A percentile compares a stretch with the other conserved stretches of the same genome.
These are phyloP conservation scores for Raffaelea albimanens DNA, from an alignment of 2,329 filamentous ascomycete species.

Conservation along the genomic window DNA sequence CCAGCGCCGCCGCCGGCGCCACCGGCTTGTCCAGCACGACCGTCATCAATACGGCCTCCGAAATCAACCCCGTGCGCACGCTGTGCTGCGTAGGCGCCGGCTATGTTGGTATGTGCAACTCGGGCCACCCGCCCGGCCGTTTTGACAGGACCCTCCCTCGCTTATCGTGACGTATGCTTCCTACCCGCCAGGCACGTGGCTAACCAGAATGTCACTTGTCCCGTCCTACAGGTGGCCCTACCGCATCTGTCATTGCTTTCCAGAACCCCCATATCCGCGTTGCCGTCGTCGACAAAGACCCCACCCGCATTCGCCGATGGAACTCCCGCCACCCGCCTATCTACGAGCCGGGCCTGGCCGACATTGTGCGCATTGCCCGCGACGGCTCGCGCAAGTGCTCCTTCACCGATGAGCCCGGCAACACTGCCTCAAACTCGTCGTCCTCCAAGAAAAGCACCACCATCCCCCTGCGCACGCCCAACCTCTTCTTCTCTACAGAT, in stretches of 20 bases:
- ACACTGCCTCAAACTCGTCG: conserved; percentile 15
- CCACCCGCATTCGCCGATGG: conserved; percentile 59
- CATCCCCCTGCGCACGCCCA: conserved; percentile 42
- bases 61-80: conserved; percentile 32
- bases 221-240: conserved; percentile 52
- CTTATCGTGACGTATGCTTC: not conserved
- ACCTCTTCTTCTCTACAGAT: conserved; percentile 66
- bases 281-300: conserved; percentile 65
- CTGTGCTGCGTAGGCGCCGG: conserved; percentile 69
- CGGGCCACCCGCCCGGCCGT: not conserved
- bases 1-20: not conserved
- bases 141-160: not conserved
- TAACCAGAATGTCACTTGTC: not conserved
- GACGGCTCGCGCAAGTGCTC: conserved; percentile 41
- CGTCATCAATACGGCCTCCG: conserved; percentile 6
- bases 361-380: conserved; percentile 57
- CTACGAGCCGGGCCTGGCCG: conserved; percentile 61
- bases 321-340: conserved; percentile 65
- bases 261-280: conserved; percentile 63
- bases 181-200: not conserved
- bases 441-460: conserved; percentile 18
- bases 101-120: conserved; percentile 51
- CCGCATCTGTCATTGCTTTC: conserved; percentile 63
- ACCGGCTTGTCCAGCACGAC: conserved; percentile 7
- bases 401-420: conserved; percentile 26